Evolutionary conservation across 306 rosid genomes (phyloP).

Genomic region (Medicago truncatula): DNA sequence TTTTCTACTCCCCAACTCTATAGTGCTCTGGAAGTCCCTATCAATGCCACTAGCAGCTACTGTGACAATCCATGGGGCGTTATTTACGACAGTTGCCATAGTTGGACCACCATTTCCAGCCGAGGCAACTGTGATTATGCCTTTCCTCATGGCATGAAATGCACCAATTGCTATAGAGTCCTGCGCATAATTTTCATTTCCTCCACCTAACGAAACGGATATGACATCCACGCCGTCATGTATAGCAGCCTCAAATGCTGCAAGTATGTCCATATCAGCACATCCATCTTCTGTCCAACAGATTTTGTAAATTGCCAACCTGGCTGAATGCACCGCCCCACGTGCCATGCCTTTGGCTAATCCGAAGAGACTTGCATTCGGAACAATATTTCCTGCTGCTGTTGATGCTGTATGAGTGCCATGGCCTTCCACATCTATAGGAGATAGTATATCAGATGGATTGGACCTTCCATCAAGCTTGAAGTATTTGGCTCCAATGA

Average conservation of each 20-base stretch:
- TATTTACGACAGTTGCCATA: constrained; percentile 56
- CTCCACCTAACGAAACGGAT: constrained; percentile 85
- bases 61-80: constrained; percentile 88
- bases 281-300: constrained; percentile 78
- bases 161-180: constrained; percentile 75
- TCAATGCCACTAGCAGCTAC: constrained; percentile 92
- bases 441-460: constrained; percentile 67
- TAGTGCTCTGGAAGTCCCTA: constrained; percentile 62
- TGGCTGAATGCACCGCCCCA: constrained; percentile 78
- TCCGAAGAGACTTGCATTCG: constrained; percentile 71
- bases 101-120: constrained; percentile 85
- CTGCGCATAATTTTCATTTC: constrained; percentile 33
- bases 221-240: constrained; percentile 90
- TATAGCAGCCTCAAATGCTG: constrained; percentile 89
- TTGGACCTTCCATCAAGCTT: constrained; percentile 63
- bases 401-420: constrained; percentile 91
- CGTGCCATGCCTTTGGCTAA: constrained; percentile 78
- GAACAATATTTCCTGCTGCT: constrained; percentile 60
- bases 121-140: constrained; percentile 75
- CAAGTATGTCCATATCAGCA: constrained; percentile 84
- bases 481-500: constrained; percentile 86
- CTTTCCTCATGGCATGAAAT: constrained; percentile 84
- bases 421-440: constrained; percentile 79
- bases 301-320: constrained; percentile 85
- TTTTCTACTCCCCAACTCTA: constrained; percentile 73